Percentiles rank a stretch among this genome's conserved stretches.
Conservation (phyloP, 2,329 filamentous ascomycete species). For the Escovopsis weberi region DNA sequence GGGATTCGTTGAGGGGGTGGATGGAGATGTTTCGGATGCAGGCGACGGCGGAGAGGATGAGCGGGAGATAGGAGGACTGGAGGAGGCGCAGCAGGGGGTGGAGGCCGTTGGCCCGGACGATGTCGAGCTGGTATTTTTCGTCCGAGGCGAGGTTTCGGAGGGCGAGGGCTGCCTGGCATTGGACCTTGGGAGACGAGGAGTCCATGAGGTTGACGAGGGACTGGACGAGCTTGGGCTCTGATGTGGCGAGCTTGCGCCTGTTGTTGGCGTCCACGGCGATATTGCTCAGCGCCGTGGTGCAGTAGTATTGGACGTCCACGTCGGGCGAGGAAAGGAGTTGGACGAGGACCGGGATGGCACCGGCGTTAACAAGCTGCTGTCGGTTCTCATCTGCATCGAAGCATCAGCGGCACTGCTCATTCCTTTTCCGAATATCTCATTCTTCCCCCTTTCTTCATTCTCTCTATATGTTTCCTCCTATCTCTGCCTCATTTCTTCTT, state of each 20-base stretch:
- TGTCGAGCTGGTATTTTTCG: conserved; percentile 97
- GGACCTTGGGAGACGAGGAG: conserved; percentile 90
- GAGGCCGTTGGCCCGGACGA: conserved; percentile 78
- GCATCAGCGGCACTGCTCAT: too few relatives aligned
- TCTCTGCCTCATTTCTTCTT: too few relatives aligned
- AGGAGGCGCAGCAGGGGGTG: conserved; percentile 75
- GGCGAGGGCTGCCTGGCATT: conserved; percentile 90
- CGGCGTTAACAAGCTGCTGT: conserved; percentile 91
- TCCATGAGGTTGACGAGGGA: conserved; percentile 95
- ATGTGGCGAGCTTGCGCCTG: conserved; percentile 78
- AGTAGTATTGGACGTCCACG: conserved; percentile 98
- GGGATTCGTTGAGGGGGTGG: conserved; percentile 92
- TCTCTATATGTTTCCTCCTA: too few relatives aligned
- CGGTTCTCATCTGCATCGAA: conserved; percentile 69
- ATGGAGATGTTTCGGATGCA: conserved; percentile 99
- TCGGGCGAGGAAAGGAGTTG: conserved; percentile 85
- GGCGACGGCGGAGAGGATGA: conserved; percentile 91
- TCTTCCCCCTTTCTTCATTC: too few relatives aligned
- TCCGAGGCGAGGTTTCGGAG: conserved; percentile 92
- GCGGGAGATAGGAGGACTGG: conserved; percentile 86
- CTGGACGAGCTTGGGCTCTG: conserved; percentile 81
- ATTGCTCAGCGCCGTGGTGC: conserved; percentile 94
- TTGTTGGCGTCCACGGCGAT: conserved; percentile 92
- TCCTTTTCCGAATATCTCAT: too few relatives aligned
- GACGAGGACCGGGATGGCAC: conserved; percentile 93